These are phyloP conservation scores for Striga asiatica DNA, from an alignment of 257 asterid species.

Conservation along the genomic window DNA sequence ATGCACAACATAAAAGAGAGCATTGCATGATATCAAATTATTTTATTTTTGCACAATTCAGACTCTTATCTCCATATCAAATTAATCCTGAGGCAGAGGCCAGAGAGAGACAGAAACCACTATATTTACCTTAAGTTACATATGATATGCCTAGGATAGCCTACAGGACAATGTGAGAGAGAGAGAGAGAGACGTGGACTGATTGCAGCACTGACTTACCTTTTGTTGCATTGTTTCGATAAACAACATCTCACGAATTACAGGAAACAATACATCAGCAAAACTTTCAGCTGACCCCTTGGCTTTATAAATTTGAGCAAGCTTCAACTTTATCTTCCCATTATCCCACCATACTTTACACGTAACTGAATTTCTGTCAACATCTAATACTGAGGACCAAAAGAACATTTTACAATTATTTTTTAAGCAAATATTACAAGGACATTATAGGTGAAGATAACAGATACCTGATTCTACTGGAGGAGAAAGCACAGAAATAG, in stretches of 20 bases:
- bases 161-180: neutral
- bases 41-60: no score
- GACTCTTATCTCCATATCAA: neutral
- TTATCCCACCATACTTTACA: slow-evolving; percentile 59
- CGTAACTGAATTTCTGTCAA: slow-evolving; percentile 17
- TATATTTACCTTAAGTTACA: neutral
- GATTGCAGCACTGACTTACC: slow-evolving; percentile 21
- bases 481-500: slow-evolving; percentile 75
- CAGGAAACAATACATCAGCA: slow-evolving; percentile 56
- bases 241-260: slow-evolving; percentile 58
- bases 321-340: slow-evolving; percentile 71
- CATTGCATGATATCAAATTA: no score
- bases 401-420: neutral
- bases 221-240: slow-evolving; percentile 45
- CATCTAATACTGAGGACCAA: slow-evolving; percentile 26
- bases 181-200: neutral
- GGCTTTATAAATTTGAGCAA: slow-evolving; percentile 60
- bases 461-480: slow-evolving; percentile 45
- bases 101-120: neutral
- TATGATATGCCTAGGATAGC: neutral
- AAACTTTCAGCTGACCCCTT: slow-evolving; percentile 55
- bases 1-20: no score
- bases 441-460: neutral
- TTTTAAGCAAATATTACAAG: slow-evolving; percentile 14
- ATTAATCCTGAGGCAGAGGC: neutral